These are phyloP conservation scores for Fusarium sp. DNA, from an alignment of 2,329 filamentous ascomycete genomes.

Conservation along the genomic window DNA sequence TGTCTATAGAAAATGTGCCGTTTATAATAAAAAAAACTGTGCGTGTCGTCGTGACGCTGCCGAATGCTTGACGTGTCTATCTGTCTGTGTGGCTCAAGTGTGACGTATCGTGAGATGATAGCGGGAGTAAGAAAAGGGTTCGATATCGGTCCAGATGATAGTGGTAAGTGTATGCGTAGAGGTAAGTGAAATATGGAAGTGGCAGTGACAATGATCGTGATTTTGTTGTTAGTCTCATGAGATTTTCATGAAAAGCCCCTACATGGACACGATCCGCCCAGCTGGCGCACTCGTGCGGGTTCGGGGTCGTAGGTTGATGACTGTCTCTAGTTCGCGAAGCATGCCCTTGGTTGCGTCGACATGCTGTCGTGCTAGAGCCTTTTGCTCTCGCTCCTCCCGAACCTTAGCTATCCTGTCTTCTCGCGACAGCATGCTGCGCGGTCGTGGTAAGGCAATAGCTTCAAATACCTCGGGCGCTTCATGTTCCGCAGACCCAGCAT, in stretches of 20 bases:
- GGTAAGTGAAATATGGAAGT: constrained; percentile 18
- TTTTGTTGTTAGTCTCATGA: constrained; percentile 22
- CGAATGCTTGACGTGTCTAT: constrained; percentile 33
- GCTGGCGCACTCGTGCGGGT: constrained; percentile 56
- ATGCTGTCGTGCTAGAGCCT: constrained; percentile 79
- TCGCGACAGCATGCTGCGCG: constrained; percentile 79
- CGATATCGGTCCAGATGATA: constrained; percentile 16
- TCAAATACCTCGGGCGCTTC: constrained; percentile 90
- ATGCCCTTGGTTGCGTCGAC: constrained; percentile 88
- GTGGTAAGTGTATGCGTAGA: constrained; percentile 7
- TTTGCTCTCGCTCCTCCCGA: constrained; percentile 85
- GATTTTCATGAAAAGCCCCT: constrained; percentile 37
- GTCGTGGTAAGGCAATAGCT: constrained; percentile 82
- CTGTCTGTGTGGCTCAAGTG: constrained; percentile 27
- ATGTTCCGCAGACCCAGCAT: constrained; percentile 69
- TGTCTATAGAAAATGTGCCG: constrained; percentile 35
- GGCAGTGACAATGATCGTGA: constrained; percentile 19
- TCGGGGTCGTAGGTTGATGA: constrained; percentile 75
- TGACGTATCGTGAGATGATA: constrained; percentile 32
- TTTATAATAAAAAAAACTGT: constrained; percentile 34
- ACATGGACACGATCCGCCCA: constrained; percentile 62
- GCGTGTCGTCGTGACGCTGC: constrained; percentile 43
- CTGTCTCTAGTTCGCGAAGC: constrained; percentile 91
- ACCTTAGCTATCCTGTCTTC: constrained; percentile 92
- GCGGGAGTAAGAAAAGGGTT: constrained; percentile 26